A percentile compares a stretch with the other conserved stretches of the same genome.
Conservation (phyloP, 192 early-diverging fungal species). For the Coemansia aciculifera region DNA sequence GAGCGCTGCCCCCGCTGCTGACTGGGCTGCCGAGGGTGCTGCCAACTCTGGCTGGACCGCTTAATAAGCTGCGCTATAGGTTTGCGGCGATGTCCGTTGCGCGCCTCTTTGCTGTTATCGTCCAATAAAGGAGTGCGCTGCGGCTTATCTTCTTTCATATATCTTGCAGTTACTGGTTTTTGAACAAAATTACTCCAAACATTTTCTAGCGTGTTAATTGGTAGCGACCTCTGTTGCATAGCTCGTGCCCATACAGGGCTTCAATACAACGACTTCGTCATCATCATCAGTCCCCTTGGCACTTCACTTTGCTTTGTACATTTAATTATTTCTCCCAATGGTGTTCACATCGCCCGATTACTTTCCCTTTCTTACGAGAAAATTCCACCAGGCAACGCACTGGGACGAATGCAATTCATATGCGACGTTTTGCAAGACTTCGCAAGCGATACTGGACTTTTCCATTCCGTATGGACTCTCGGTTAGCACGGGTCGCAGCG, state of each 20-base stretch:
- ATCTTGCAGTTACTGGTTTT: background rate
- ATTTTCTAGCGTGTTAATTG: background rate
- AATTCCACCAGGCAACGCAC: conserved; percentile 71
- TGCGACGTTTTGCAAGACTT: conserved; percentile 73
- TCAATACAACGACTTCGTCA: background rate
- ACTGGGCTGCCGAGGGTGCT: conserved; percentile 70
- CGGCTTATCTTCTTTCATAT: conserved; percentile 5
- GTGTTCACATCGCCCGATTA: conserved; percentile 61
- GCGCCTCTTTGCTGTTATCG: background rate
- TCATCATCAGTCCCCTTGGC: background rate
- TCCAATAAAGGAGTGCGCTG: background rate
- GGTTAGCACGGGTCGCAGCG: conserved; percentile 52
- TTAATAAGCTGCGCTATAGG: conserved; percentile 12
- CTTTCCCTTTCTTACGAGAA: conserved; percentile 76
- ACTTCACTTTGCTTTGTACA: background rate
- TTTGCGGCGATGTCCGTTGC: conserved; percentile 5
- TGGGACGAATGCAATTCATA: conserved; percentile 86
- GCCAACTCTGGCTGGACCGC: conserved; percentile 45
- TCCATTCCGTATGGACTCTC: conserved; percentile 71
- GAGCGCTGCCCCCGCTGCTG: conserved; percentile 40
- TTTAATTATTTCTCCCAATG: conserved; percentile 8
- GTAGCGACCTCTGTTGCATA: background rate
- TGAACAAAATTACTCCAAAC: background rate
- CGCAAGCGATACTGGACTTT: conserved; percentile 79
- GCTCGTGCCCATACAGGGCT: background rate